phyloP scores from a whole-genome alignment of 208 protist genomes.

The Porcisia hertigi region DNA sequence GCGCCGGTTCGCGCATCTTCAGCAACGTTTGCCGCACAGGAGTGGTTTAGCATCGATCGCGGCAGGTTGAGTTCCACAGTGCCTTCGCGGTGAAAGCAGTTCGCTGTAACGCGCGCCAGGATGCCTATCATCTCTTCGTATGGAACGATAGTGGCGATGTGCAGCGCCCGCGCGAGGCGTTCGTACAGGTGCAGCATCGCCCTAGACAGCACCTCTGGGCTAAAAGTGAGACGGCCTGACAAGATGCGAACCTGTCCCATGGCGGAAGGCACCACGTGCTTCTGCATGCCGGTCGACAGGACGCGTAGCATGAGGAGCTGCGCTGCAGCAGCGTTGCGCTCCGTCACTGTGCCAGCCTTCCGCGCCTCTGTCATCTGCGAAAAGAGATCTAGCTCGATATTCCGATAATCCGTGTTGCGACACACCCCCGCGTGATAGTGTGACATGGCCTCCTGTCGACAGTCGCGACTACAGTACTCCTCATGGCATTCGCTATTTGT shows the following conservation, averaged over 20 bases:
- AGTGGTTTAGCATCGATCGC: constrained; percentile 83
- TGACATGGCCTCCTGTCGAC: constrained; percentile 53
- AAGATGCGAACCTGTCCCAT: constrained; percentile 75
- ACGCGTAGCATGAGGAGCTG: constrained; percentile 83
- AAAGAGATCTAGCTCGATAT: constrained; percentile 84
- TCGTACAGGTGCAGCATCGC: constrained; percentile 80
- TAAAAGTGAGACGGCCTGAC: constrained; percentile 65
- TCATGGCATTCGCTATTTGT: constrained; percentile 76
- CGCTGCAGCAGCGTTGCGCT: constrained; percentile 68
- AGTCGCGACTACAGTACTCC: constrained; percentile 90
- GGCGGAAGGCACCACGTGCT: constrained; percentile 65
- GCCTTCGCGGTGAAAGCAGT: constrained; percentile 68
- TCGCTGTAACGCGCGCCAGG: constrained; percentile 68
- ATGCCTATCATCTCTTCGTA: constrained; percentile 85
- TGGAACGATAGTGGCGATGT: constrained; percentile 63
- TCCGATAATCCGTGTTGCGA: constrained; percentile 63
- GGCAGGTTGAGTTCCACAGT: constrained; percentile 68
- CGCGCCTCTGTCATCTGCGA: constrained; percentile 55
- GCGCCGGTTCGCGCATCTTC: constrained; percentile 51
- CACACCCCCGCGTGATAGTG: constrained; percentile 80
- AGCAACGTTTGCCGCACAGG: constrained; percentile 76
- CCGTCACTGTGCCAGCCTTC: constrained; percentile 34
- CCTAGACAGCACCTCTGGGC: constrained; percentile 46
- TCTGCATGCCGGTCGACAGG: constrained; percentile 46
- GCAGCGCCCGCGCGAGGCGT: constrained; percentile 60